Percentiles rank a stretch among this genome's conserved stretches.
These are phyloP conservation scores for Arachis stenosperma DNA, from an alignment of 306 rosid species.

Conservation along the genomic window DNA sequence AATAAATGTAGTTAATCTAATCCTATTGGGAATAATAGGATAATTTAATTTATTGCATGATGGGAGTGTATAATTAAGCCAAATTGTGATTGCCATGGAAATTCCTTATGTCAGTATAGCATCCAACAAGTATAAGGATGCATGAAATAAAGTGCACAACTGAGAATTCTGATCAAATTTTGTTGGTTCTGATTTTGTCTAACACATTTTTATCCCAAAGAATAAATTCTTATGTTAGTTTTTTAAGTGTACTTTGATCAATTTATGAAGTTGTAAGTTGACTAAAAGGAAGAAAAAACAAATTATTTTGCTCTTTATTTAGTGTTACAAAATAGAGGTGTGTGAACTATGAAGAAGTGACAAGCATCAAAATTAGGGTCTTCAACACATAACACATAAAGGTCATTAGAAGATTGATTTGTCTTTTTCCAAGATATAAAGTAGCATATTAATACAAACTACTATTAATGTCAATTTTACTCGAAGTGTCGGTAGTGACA, in stretches of 20 bases:
- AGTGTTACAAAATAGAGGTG: neutral
- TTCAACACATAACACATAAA: neutral
- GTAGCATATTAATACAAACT: neutral
- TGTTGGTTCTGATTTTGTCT: neutral
- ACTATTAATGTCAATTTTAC: neutral
- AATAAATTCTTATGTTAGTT: neutral
- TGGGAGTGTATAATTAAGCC: neutral
- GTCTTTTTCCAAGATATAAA: neutral
- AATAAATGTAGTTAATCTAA: neutral
- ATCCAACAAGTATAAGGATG: neutral
- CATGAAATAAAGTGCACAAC: neutral
- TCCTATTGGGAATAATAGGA: neutral
- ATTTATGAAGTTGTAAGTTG: neutral
- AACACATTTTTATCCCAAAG: neutral
- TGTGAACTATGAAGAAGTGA: neutral
- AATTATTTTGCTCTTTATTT: neutral
- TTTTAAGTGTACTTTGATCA: neutral
- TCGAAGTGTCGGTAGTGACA: neutral
- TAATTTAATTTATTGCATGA: conserved; percentile 1
- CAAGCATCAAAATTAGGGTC: neutral
- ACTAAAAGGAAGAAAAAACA: neutral
- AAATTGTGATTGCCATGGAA: conserved; percentile 15
- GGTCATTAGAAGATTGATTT: neutral
- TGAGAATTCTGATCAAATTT: neutral
- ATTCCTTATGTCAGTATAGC: neutral